Conservation (phyloP, 2,329 filamentous ascomycete species). For the Diaporthe australafricana region DNA sequence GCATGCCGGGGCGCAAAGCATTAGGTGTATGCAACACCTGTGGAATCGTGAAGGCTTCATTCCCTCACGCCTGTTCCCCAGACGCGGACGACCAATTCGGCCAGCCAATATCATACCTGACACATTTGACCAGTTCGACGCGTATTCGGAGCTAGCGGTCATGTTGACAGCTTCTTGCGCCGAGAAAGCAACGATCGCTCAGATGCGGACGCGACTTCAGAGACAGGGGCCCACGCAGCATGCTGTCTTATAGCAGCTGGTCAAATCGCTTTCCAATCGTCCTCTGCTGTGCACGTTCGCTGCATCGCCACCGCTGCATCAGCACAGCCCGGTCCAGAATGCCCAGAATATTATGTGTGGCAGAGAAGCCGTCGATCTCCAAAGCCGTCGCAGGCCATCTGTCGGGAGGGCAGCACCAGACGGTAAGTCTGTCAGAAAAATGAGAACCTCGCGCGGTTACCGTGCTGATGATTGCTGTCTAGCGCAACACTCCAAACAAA, state of each 20-base stretch:
- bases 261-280: neutral
- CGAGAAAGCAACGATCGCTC: constrained; percentile 27
- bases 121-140: neutral
- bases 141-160: constrained; percentile 16
- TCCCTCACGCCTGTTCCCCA: neutral
- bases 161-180: constrained; percentile 26
- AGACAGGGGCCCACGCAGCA: neutral
- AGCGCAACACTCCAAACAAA: constrained; percentile 77
- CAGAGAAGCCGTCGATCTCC: constrained; percentile 88
- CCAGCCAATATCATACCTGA: neutral
- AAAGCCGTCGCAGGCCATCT: constrained; percentile 94
- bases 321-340: constrained; percentile 46
- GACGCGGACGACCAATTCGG: neutral
- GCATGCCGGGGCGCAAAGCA: neutral
- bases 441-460: neutral
- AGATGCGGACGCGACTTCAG: constrained; percentile 29
- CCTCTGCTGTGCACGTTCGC: neutral
- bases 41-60: neutral
- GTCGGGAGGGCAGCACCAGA: constrained; percentile 78
- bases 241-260: constrained; percentile 26
- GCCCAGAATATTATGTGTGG: constrained; percentile 68
- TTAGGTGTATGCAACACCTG: neutral
- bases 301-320: constrained; percentile 14
- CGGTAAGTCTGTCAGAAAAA: constrained; percentile 66
- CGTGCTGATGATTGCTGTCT: constrained; percentile 12